Evolutionary conservation across 2,329 filamentous ascomycete genomes (phyloP), one percentile per base, ranked within the genome.

Genomic region (Penicillium sclerotigenum): DNA sequence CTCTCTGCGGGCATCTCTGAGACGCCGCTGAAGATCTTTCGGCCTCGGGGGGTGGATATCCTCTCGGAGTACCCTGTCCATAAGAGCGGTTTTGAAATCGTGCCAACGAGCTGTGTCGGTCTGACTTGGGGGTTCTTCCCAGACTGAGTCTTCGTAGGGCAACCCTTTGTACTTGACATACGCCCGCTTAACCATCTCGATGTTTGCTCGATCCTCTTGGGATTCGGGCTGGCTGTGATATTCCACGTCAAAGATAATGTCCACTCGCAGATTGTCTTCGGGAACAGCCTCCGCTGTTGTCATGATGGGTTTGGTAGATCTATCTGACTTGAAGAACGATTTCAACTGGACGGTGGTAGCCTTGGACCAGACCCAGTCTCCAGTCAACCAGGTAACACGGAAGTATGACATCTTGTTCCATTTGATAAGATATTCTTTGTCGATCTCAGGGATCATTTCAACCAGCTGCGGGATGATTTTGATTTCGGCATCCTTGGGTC

Each of bases 81-180:
- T 83, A 69, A 96, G 99, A 0, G 94, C 93, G 16, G 82, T 80
- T 53, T 87, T 81, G 68, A 96, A 99, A 54, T 94, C 89, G 4
- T 81, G 79, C 84, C 91, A 97, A 37, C 88, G 80, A 26, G 82
- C 83, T 13, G 60, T 62, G 55, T 89, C 83, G 29, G 83, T 80
- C 2, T 78, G 76, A 2, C 79, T 75, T 0, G 93, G 93, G 0
- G 91, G 90, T 2, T 83, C 80, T 65, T 96, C 92, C 93, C 93
- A 97, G 0, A 96, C 91, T 0, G 86, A 84, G 57, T 97, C 91
- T 60, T 96, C 91, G 68, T 99, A 97, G 5, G 87, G 83, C 8
- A 99, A 82, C 13, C 94, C 94, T 72, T 95, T 91, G 73, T 92
- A 97, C 71, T 99, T 99, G 75, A 96, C 89, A 47, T 87, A 83